Base-by-base conservation (phyloP, 2,329 filamentous ascomycete species). In the Chaetomium sp. region DNA sequence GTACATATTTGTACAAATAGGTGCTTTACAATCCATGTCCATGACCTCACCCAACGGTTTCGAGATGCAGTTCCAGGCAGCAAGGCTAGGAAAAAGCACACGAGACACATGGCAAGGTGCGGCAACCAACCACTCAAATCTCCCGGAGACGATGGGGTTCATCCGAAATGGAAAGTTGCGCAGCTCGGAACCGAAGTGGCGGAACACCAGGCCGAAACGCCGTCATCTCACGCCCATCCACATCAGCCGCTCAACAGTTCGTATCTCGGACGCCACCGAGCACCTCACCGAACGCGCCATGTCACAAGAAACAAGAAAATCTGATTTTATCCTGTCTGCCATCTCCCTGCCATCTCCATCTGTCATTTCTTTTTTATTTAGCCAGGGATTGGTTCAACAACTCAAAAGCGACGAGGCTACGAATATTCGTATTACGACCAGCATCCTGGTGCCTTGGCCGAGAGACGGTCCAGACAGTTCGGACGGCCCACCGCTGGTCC, bases 41-140 rank as follows among this genome's bases (percentile, higher is more conserved):
- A 42, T 16, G 33, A 33, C 33, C 51, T 49, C 31, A 16, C 33
- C 58, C 31, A 42, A 10, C 12, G 33, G 8, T 45, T 54, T 49
- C 49, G 50, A 38, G 25, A 29, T 56, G n/a, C n/a, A 25, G 2
- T 47, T 25, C 16, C 35, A 27, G 7, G 23, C 55, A 35, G 56
- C 7, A 19, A 10, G 10, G 56, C 47, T 47, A 27, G 27, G 13
- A 49, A 38, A 54, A 47, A n/a, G n/a, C n/a, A n/a, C n/a, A 59
- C 60, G 63, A 67, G 65, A 56, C 65, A 62, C 29, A 54, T 27
- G 31, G 54, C 55, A 54, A 50, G 58, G 58, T 25, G 50, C 50
- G 55, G 13, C 60, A 51, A 63, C 38, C 61, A 64, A 35, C 58
- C 65, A 62, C 31, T 61, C 65, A 55, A 42, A 23, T 27, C 49